Percentiles rank a stretch among this genome's conserved stretches.
phyloP scores from a whole-genome alignment of 106 monocot genomes.

The Dioscorea zingiberensis region DNA sequence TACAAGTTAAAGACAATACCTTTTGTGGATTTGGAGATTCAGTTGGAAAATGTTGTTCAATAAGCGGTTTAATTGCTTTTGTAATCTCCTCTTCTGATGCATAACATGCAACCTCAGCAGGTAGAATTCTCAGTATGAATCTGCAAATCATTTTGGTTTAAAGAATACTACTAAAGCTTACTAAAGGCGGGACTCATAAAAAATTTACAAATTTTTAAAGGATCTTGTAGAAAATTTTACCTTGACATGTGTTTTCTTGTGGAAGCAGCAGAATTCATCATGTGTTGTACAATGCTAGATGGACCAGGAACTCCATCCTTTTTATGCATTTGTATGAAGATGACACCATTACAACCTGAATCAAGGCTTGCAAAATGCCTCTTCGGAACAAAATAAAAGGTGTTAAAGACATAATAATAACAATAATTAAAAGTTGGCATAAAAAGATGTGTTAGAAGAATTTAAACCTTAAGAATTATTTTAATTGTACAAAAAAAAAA shows the following conservation, averaged over 20 bases:
- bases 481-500: neutral
- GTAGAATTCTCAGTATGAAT: conserved; percentile 91
- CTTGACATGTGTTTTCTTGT: conserved; percentile 94
- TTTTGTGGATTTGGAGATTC: conserved; percentile 54
- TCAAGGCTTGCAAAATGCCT: conserved; percentile 93
- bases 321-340: conserved; percentile 96
- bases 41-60: conserved; percentile 65
- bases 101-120: conserved; percentile 87
- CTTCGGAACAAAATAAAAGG: conserved; percentile 20
- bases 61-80: conserved; percentile 74
- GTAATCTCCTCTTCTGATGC: conserved; percentile 91
- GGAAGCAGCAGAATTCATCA: conserved; percentile 71
- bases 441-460: neutral
- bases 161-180: too few species aligned
- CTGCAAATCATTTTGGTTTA: conserved; percentile 14
- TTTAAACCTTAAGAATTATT: neutral
- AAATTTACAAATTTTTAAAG: neutral
- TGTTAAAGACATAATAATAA: neutral
- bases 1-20: conserved; percentile 25
- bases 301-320: conserved; percentile 65
- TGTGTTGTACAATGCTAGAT: conserved; percentile 56
- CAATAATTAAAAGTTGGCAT: neutral
- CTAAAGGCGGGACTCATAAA: too few species aligned
- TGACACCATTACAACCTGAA: conserved; percentile 85
- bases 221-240: conserved; percentile 23